These are phyloP conservation scores for Glycine tomentella DNA, from an alignment of 306 rosid genomes.

Conservation along the genomic window DNA sequence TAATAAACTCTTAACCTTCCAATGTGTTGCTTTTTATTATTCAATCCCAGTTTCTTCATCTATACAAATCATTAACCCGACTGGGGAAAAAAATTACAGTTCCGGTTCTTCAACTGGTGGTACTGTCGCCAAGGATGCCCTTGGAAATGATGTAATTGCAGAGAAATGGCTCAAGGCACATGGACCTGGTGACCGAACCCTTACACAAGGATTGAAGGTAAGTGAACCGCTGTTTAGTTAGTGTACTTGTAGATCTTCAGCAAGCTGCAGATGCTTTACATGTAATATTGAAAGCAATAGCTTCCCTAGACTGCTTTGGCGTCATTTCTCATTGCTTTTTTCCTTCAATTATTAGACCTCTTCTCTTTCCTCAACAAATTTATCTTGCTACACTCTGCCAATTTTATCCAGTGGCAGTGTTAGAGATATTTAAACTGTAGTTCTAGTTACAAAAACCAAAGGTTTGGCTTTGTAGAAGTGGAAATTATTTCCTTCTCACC, in stretches of 20 bases:
- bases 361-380: background rate
- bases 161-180: conserved; percentile 83
- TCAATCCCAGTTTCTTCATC: conserved; percentile 29
- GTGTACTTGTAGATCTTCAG: background rate
- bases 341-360: conserved; percentile 3
- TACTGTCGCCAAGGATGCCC: conserved; percentile 80
- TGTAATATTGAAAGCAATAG: conserved; percentile 15
- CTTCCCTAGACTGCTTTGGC: background rate
- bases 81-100: conserved; percentile 50
- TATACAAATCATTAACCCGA: background rate
- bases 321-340: background rate
- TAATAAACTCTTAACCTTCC: conserved; percentile 15
- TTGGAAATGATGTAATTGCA: conserved; percentile 87
- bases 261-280: conserved; percentile 2
- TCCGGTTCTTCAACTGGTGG: conserved; percentile 71
- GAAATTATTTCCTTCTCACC: conserved; percentile 13
- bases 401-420: conserved; percentile 5
- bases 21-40: conserved; percentile 30
- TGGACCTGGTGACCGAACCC: conserved; percentile 91
- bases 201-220: conserved; percentile 94
- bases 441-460: background rate
- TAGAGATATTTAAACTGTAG: background rate
- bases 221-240: background rate
- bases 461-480: conserved; percentile 6
- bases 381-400: background rate